phyloP scores from a whole-genome alignment of 164 flowering plant species.

The Buxus sempervirens region DNA sequence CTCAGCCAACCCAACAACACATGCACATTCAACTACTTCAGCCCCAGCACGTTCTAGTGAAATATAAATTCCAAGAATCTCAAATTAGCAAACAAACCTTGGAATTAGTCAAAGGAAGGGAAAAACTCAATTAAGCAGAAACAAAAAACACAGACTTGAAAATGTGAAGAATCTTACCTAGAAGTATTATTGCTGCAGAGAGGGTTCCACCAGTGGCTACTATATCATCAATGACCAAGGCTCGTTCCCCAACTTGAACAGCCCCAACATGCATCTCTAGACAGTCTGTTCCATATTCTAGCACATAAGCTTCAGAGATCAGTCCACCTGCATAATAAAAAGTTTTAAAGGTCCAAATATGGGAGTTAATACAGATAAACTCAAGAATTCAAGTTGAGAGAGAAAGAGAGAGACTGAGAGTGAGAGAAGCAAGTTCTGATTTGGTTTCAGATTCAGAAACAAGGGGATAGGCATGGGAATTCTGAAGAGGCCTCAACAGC shows the following conservation, averaged over 20 bases:
- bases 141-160: neutral
- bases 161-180: slow-evolving; percentile 41
- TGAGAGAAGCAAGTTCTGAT: neutral
- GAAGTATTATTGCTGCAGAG: slow-evolving; percentile 72
- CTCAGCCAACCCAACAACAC: slow-evolving; percentile 80
- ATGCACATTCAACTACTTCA: slow-evolving; percentile 90
- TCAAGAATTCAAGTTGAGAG: neutral
- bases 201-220: slow-evolving; percentile 97
- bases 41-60: slow-evolving; percentile 69
- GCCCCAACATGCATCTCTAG: slow-evolving; percentile 93
- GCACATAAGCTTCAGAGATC: slow-evolving; percentile 72
- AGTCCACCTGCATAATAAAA: slow-evolving; percentile 47
- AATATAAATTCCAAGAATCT: neutral
- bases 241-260: slow-evolving; percentile 71
- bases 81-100: neutral
- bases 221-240: slow-evolving; percentile 79
- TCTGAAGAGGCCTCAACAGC: too few relatives aligned
- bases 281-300: slow-evolving; percentile 89
- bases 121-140: neutral
- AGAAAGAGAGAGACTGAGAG: neutral
- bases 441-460: too few relatives aligned
- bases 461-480: too few relatives aligned
- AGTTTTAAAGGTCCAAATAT: neutral
- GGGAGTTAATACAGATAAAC: neutral
- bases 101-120: neutral